A percentile compares a stretch with the other conserved stretches of the same genome.
phyloP scores from a whole-genome alignment of 345 rosid species.

The Rhodamnia argentea region DNA sequence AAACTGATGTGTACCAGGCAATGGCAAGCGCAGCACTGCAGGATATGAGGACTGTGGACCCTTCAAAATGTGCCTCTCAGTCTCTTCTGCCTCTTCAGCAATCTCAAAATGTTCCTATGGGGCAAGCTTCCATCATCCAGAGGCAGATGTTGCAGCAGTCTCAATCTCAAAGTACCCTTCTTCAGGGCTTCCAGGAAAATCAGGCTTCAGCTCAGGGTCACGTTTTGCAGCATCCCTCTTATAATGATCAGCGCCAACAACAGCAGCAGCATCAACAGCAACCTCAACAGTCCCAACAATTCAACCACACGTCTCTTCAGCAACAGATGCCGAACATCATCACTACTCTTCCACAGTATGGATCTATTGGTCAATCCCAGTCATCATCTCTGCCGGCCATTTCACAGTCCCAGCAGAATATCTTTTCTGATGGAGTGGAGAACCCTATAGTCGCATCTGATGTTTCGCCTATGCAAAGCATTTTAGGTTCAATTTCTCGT shows the following conservation, averaged over 20 bases:
- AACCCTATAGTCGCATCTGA: constrained; percentile 10
- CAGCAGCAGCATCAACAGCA: constrained; percentile 18
- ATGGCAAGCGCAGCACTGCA: constrained; percentile 44
- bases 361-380: constrained; percentile 16
- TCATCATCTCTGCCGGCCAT: constrained; percentile 16
- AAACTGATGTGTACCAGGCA: constrained; percentile 33
- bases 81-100: constrained; percentile 30
- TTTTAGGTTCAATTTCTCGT: constrained; percentile 20
- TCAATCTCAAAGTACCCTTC: constrained; percentile 15
- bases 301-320: constrained; percentile 12
- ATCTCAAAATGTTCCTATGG: constrained; percentile 8
- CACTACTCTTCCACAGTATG: constrained; percentile 18
- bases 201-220: constrained; percentile 22
- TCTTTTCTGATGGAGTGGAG: constrained; percentile 20
- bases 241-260: constrained; percentile 20
- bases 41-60: constrained; percentile 29
- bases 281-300: constrained; percentile 18
- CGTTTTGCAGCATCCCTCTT: constrained; percentile 20
- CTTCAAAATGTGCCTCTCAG: constrained; percentile 20
- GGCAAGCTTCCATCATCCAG: constrained; percentile 18
- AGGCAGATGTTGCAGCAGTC: constrained; percentile 25
- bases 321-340: constrained; percentile 15
- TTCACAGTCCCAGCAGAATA: constrained; percentile 18
- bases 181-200: constrained; percentile 17
- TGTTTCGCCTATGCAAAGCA: constrained; percentile 18